Percentiles rank a stretch among this genome's conserved stretches.
Evolutionary conservation across 2,329 filamentous ascomycete genomes (phyloP).

Genomic region (Verticillium dahliae): DNA sequence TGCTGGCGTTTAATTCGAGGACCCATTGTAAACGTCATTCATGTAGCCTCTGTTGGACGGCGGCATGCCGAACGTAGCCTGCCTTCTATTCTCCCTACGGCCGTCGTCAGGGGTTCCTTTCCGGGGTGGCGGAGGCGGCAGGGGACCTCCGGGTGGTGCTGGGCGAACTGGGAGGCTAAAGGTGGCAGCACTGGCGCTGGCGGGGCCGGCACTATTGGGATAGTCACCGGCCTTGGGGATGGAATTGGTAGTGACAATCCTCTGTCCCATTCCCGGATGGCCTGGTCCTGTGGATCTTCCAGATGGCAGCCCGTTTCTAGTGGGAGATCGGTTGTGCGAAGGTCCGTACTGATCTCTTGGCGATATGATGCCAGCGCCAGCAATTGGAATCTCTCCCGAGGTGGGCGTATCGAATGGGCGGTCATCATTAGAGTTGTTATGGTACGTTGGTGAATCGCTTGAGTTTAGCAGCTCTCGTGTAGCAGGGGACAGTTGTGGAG

Average conservation of each 20-base stretch:
- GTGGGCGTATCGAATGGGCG: constrained; percentile 54
- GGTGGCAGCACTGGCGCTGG: constrained; percentile 40
- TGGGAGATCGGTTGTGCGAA: constrained; percentile 42
- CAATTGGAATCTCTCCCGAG: constrained; percentile 66
- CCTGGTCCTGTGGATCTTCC: constrained; percentile 32
- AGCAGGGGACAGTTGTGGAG: constrained; percentile 70
- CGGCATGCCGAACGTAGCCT: constrained; percentile 45
- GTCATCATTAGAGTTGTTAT: constrained; percentile 34
- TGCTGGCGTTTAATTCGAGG: not conserved
- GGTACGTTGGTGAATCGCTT: constrained; percentile 49
- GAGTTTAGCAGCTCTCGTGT: constrained; percentile 69
- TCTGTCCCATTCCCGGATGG: constrained; percentile 47
- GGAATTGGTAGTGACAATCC: constrained; percentile 45
- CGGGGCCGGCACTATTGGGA: constrained; percentile 28
- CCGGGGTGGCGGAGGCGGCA: constrained; percentile 54
- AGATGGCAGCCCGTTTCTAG: constrained; percentile 39
- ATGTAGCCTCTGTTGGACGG: constrained; percentile 28
- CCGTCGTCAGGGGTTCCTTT: constrained; percentile 50
- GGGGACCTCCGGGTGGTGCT: constrained; percentile 50
- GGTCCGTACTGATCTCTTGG: constrained; percentile 43
- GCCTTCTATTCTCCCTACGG: constrained; percentile 44
- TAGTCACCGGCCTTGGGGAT: constrained; percentile 39
- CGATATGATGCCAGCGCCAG: constrained; percentile 46
- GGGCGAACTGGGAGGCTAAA: constrained; percentile 61
- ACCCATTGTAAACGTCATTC: constrained; percentile 12